Base-by-base conservation (phyloP, 2,329 filamentous ascomycete genomes). In the Colletotrichum sp. region DNA sequence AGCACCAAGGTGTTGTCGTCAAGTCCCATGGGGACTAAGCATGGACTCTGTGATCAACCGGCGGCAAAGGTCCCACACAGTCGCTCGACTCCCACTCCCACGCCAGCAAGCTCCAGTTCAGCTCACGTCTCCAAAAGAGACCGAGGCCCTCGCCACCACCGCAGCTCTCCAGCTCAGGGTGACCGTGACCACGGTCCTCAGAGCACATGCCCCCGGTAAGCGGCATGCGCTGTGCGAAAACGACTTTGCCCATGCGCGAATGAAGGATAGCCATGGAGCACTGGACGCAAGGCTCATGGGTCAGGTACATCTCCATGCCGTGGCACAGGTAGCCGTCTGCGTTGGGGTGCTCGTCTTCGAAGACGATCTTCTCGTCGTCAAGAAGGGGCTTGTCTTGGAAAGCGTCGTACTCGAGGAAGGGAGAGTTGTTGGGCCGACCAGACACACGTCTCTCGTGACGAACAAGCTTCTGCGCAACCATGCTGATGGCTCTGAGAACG, bases 251-350 rank as follows among this genome's bases (percentile, higher is more conserved):
- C 89, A 99, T 98, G 67, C 97, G 92, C 10, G 96, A 98, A 83
- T 99, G 96, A 26, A 99, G 89, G 80, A 99, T 94, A 2, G 95
- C 97, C 97, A 99, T 99, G 44, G 95, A 95, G 86, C 97, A 99
- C 91, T 98, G 98, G 76, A 98, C 91, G 83, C 97, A 99, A 7
- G 97, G 97, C 86, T 99, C 97, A 82, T 99, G 96, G 3, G 96
- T 98, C 77, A 98, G 89, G 86, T 98, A 99, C 72, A 99, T 91
- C 84, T 99, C 96, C 34, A 99, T 90, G 71, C 95, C 95, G 79
- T 98, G 95, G 86, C 96, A 99, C 24, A 99, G 92, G 83, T 99
- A 99, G 69, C 96, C 96, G 79, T 95, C 95, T 36, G 91, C 90
- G 78, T 89, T 91, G 55, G 90, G 91, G 81, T 93, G 94, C 80